Base-by-base conservation (phyloP, 352 stramenopile genomes). In the Phytophthora capsici region DNA sequence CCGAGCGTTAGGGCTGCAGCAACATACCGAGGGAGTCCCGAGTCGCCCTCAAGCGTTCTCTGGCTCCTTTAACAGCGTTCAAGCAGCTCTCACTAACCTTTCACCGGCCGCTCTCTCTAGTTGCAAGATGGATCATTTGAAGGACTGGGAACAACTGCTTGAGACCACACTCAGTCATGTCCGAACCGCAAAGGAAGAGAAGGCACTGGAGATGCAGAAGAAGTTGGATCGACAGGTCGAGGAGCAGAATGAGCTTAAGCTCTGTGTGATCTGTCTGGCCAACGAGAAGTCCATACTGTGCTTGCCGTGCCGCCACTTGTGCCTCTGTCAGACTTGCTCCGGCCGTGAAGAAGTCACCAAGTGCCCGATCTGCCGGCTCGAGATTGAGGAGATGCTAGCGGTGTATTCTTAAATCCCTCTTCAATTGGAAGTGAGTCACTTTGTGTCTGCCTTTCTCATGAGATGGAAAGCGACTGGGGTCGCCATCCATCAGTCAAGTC, bases 241-340 rank as follows among this genome's bases (percentile, higher is more conserved):
- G 37, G 82, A 90, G 30, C 82, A 92, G 44, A 79, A 93, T 25
- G 88, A 95, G 60, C 79, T 93, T 57, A 95, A 94, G 67, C 80
- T 93, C 13, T 95, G 88, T 55, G 88, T 95, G 37, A 89, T 95
- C 36, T 95, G 88, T 28, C 65, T 95, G 28, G 74, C 84, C 16
- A 89, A 82, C 45, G 86, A 94, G 20, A 95, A 95, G 66, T 93
- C 70, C 22, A 93, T 95, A 50, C 54, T 95, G 53, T 95, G 88
- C 43, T 56, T 95, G 26, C 88, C 88, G 0, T 95, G 88, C 44
- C 85, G 88, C 40, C 88, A 95, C 43, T 58, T 95, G 46, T 95
- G 88, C 51, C 69, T 95, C 32, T 95, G 88, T 57, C 71, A 91
- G 52, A 63, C 75, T 10, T 95, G 88, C 60, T 91, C 88, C 5